Percentiles rank a stretch among this genome's conserved stretches.
Evolutionary conservation across 106 monocot genomes (phyloP).

Genomic region (Posidonia australis): DNA sequence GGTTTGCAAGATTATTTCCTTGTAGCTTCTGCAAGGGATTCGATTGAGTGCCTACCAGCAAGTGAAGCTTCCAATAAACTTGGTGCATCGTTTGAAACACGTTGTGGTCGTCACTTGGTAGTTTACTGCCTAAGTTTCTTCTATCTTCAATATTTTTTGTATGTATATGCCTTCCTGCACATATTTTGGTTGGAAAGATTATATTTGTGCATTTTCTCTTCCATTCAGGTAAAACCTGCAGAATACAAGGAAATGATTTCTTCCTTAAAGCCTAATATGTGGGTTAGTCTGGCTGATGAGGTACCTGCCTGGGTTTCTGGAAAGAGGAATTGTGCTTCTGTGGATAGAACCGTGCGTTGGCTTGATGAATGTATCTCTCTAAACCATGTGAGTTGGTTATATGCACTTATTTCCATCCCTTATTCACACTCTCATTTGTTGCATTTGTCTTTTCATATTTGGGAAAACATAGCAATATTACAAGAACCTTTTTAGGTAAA

Average conservation of each 20-base stretch:
- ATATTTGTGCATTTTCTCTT: no score
- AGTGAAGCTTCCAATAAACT: constrained; percentile 54
- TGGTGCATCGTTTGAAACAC: constrained; percentile 93
- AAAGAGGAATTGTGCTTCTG: constrained; percentile 76
- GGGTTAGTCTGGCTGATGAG: constrained; percentile 94
- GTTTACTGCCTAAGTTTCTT: not conserved
- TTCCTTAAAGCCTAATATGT: constrained; percentile 69
- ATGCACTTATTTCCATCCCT: not conserved
- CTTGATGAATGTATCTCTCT: constrained; percentile 80
- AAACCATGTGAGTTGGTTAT: constrained; percentile 36
- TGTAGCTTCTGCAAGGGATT: constrained; percentile 69
- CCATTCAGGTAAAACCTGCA: constrained; percentile 53
- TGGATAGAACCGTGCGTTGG: constrained; percentile 87
- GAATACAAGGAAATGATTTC: constrained; percentile 67
- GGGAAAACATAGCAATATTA: no score
- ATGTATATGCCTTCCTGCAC: no score
- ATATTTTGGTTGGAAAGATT: no score
- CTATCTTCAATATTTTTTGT: not conserved
- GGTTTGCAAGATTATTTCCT: constrained; percentile 57
- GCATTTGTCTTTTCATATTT: no score
- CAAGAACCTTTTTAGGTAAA: no score
- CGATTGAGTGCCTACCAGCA: constrained; percentile 65
- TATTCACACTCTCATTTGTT: not conserved
- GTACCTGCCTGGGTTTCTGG: constrained; percentile 86
- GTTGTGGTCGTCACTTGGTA: constrained; percentile 70